A percentile compares a stretch with the other conserved stretches of the same genome.
phyloP scores from a whole-genome alignment of 2,329 filamentous ascomycete species.

The Ascochyta rabiei region DNA sequence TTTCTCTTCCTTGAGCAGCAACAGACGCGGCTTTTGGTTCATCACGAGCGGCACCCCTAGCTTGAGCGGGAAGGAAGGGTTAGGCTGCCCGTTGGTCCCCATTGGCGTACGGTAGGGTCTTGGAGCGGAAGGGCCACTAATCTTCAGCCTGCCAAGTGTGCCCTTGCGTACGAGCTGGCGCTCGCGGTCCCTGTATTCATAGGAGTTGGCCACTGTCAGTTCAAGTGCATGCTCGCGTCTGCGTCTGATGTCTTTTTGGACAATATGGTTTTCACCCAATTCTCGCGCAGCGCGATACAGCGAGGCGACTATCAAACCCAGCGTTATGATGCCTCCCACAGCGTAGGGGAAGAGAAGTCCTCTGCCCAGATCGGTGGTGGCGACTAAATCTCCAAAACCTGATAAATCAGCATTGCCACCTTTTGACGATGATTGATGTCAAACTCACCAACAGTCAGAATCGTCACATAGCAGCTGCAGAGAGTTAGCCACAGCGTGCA shows the following conservation, averaged over 20 bases:
- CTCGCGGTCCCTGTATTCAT: constrained; percentile 53
- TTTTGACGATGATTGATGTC: background rate
- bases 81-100: constrained; percentile 18
- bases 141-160: constrained; percentile 20
- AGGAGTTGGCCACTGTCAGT: constrained; percentile 59
- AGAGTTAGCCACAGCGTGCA: background rate
- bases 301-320: constrained; percentile 82
- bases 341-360: constrained; percentile 83
- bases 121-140: constrained; percentile 35
- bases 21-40: constrained; percentile 52
- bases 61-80: constrained; percentile 2
- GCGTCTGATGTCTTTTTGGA: constrained; percentile 64
- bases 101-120: constrained; percentile 31
- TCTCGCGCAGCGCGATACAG: constrained; percentile 71
- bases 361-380: constrained; percentile 63
- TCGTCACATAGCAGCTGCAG: constrained; percentile 47
- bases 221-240: constrained; percentile 61
- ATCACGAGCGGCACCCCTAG: constrained; percentile 15
- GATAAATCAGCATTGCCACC: background rate
- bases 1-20: constrained; percentile 64
- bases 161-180: constrained; percentile 31
- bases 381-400: constrained; percentile 60
- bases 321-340: constrained; percentile 79
- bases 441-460: constrained; percentile 44
- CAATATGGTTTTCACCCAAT: constrained; percentile 66